Conservation (phyloP, 257 asterid genomes). For the Echium plantagineum region DNA sequence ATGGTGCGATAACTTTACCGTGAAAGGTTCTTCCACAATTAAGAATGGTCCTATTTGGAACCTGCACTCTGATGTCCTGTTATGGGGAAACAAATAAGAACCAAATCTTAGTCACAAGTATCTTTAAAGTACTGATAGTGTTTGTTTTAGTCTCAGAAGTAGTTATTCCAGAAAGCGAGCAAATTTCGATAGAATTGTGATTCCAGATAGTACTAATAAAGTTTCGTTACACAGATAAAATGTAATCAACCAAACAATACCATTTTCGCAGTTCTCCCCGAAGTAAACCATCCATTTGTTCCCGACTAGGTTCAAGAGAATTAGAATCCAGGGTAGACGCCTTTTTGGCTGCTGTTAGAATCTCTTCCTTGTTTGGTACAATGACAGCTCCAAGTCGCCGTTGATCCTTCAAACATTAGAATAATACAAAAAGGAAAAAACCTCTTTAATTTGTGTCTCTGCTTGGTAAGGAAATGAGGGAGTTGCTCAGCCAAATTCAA, state of each 20-base stretch:
- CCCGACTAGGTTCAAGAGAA: constrained; percentile 53
- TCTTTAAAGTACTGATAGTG: not conserved
- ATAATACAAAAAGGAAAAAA: constrained; percentile 5
- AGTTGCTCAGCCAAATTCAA: constrained; percentile 5
- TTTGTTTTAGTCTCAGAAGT: not conserved
- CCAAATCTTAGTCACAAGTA: not conserved
- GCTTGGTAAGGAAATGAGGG: not conserved
- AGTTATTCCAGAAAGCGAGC: not conserved
- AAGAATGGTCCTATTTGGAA: constrained; percentile 84
- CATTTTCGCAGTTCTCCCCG: constrained; percentile 64
- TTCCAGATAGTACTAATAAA: not conserved
- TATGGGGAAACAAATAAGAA: not conserved
- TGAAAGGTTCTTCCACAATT: constrained; percentile 65
- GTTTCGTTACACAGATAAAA: not conserved
- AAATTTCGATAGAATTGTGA: too few species aligned
- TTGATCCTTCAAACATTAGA: constrained; percentile 44
- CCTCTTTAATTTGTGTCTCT: not conserved
- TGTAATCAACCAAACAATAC: constrained; percentile 21
- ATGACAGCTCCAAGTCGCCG: constrained; percentile 88
- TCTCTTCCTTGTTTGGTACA: constrained; percentile 75
- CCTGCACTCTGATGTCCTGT: constrained; percentile 72
- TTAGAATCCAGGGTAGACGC: constrained; percentile 37
- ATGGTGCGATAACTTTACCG: constrained; percentile 29
- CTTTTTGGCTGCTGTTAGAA: constrained; percentile 48
- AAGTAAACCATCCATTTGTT: constrained; percentile 37